phyloP scores from a whole-genome alignment of 208 protist species.

The Crithidia sp. region DNA sequence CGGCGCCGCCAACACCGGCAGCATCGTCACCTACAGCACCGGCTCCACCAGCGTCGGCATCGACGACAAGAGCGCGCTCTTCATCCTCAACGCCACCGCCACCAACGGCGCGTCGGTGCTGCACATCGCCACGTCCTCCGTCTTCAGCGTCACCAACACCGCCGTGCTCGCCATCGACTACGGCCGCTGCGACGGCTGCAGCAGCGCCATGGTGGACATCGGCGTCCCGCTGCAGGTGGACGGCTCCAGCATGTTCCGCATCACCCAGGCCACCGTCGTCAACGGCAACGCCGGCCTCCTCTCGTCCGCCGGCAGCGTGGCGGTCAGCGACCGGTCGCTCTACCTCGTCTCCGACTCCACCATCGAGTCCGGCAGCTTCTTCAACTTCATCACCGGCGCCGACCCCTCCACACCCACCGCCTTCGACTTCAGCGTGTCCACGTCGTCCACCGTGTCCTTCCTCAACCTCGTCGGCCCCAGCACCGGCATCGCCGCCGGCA shows the following conservation, averaged over 20 bases:
- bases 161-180: conserved; percentile 17
- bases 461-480: not conserved
- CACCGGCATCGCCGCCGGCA: not conserved
- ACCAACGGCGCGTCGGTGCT: conserved; percentile 21
- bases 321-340: conserved; percentile 5
- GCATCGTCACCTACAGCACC: conserved; percentile 13
- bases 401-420: not conserved
- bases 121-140: conserved; percentile 1
- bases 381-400: conserved; percentile 8
- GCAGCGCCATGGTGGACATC: conserved; percentile 11
- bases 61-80: conserved; percentile 7
- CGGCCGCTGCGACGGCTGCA: conserved; percentile 15
- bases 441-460: not conserved
- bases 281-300: not conserved
- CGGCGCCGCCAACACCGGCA: conserved; percentile 2
- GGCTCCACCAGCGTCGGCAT: conserved; percentile 16
- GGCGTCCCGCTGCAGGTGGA: conserved; percentile 4
- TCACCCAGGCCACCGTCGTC: conserved; percentile 1
- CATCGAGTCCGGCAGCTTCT: conserved; percentile 7
- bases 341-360: conserved; percentile 16
- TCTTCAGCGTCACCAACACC: conserved; percentile 16
- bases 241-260: conserved; percentile 25
- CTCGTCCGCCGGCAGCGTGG: conserved; percentile 7
- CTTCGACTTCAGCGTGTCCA: too few relatives aligned
- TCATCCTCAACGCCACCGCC: conserved; percentile 22